These are phyloP conservation scores for Aspergillus funiculosus DNA, from an alignment of 495 filamentous ascomycete genomes.

Conservation along the genomic window DNA sequence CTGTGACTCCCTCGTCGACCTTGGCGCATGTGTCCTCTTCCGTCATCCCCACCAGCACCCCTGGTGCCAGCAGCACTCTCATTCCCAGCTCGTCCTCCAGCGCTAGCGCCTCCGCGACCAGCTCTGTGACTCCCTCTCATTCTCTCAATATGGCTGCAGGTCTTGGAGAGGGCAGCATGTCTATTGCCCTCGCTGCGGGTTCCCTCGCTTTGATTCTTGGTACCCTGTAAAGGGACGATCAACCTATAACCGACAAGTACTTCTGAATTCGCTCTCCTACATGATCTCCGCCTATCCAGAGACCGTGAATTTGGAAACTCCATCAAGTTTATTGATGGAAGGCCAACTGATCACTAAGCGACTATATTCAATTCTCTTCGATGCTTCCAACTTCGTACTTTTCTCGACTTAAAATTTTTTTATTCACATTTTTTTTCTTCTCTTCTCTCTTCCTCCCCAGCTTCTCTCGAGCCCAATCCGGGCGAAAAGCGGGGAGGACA, in stretches of 20 bases:
- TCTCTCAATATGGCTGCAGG: conserved; percentile 18
- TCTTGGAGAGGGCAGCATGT: conserved; percentile 26
- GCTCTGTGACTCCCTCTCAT: conserved; percentile 11
- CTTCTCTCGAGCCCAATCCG: conserved; percentile 19
- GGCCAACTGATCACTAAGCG: conserved; percentile 10
- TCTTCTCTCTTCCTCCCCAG: conserved; percentile 10
- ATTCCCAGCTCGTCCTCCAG: conserved; percentile 20
- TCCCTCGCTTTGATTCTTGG: conserved; percentile 38
- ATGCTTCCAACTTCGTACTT: conserved; percentile 16
- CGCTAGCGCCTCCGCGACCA: conserved; percentile 17
- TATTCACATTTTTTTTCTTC: conserved; percentile 11
- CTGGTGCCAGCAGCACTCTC: conserved; percentile 12
- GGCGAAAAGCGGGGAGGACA: conserved; percentile 10
- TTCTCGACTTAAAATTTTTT: conserved; percentile 16
- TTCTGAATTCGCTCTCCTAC: conserved; percentile 1
- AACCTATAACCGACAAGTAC: conserved; percentile 8
- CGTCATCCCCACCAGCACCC: conserved; percentile 6
- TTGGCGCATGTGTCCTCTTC: conserved; percentile 3
- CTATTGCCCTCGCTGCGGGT: conserved; percentile 33
- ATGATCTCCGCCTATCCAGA: too few relatives aligned
- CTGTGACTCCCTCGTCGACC: conserved; percentile 8
- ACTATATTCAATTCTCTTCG: conserved; percentile 16
- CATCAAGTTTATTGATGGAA: conserved; percentile 3
- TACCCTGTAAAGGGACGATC: conserved; percentile 21
- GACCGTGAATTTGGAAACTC: not conserved